Conservation (phyloP, 179 eudicot genomes). For the Carnegiea gigantea region DNA sequence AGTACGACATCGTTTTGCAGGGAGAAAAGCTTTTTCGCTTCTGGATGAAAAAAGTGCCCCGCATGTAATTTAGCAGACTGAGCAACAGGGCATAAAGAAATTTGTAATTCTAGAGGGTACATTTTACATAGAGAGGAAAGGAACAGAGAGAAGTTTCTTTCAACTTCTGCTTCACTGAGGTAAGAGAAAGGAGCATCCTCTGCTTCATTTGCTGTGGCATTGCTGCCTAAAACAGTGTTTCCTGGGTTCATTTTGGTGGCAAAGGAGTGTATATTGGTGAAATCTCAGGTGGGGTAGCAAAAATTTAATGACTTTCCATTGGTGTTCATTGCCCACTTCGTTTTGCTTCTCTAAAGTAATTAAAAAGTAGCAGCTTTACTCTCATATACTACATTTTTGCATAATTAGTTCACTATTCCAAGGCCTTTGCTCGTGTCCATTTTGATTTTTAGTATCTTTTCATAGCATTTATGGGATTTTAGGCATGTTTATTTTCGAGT, state of each 20-base stretch:
- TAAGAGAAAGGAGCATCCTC: not conserved
- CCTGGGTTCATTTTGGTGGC: not conserved
- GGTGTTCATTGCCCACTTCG: slow-evolving; percentile 22
- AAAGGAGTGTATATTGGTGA: not conserved
- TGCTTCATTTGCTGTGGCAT: not conserved
- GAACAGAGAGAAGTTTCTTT: not conserved
- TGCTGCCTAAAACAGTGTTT: not conserved
- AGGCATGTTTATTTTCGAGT: not conserved
- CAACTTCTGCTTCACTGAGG: slow-evolving; percentile 12
- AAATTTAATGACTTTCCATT: slow-evolving; percentile 16
- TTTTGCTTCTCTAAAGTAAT: slow-evolving; percentile 18
- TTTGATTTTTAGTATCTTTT: slow-evolving; percentile 14
- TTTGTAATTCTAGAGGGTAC: not conserved
- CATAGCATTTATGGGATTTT: not conserved
- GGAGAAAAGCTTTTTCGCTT: slow-evolving; percentile 15
- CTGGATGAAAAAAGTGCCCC: not conserved
- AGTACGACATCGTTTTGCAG: slow-evolving; percentile 11
- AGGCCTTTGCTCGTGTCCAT: slow-evolving; percentile 6
- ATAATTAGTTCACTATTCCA: slow-evolving; percentile 16
- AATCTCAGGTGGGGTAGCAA: slow-evolving; percentile 22
- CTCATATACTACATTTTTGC: slow-evolving; percentile 8
- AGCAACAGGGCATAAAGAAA: not conserved
- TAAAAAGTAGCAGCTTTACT: slow-evolving; percentile 14
- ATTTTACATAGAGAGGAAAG: not conserved
- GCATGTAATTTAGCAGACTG: not conserved